phyloP scores from a whole-genome alignment of 2,329 filamentous ascomycete genomes.

The Amphichorda felina region DNA sequence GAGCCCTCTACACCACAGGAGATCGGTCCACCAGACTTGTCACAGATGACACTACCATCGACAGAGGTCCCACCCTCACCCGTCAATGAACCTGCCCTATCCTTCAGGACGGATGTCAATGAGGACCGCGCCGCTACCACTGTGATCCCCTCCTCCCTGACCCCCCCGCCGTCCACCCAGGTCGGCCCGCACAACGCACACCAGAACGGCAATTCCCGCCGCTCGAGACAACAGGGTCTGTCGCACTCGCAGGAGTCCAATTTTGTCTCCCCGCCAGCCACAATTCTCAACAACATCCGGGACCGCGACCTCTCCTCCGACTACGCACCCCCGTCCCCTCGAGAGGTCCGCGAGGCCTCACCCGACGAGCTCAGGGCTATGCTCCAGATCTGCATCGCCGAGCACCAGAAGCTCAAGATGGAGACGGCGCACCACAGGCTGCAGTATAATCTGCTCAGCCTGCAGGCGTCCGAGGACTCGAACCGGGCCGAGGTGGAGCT shows the following conservation, averaged over 20 bases:
- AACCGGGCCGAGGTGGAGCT: slow-evolving; percentile 86
- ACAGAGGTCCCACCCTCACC: slow-evolving; percentile 45
- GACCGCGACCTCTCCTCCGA: slow-evolving; percentile 20
- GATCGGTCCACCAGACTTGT: slow-evolving; percentile 19
- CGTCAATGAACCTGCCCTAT: slow-evolving; percentile 28
- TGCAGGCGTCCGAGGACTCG: slow-evolving; percentile 75
- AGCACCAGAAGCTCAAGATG: slow-evolving; percentile 57
- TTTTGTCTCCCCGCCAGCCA: slow-evolving; percentile 43
- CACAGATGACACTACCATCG: slow-evolving; percentile 43
- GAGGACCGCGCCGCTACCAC: slow-evolving; percentile 30
- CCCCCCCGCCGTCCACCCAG: slow-evolving; percentile 45
- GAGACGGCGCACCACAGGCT: slow-evolving; percentile 83
- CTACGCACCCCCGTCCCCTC: slow-evolving; percentile 32
- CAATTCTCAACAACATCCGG: slow-evolving; percentile 23
- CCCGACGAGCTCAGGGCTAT: slow-evolving; percentile 44
- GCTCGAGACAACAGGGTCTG: slow-evolving; percentile 8
- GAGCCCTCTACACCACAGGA: slow-evolving; percentile 20
- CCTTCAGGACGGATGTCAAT: slow-evolving; percentile 37
- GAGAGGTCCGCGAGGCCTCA: slow-evolving; percentile 39
- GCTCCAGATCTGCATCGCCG: slow-evolving; percentile 40
- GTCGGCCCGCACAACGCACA: slow-evolving; percentile 16
- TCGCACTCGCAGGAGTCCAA: slow-evolving; percentile 32
- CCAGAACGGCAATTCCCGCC: slow-evolving; percentile 11
- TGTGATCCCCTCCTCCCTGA: slow-evolving; percentile 45
- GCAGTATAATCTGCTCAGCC: slow-evolving; percentile 72